These are phyloP conservation scores for Fusarium floridanum DNA, from an alignment of 2,329 filamentous ascomycete genomes.

Conservation along the genomic window DNA sequence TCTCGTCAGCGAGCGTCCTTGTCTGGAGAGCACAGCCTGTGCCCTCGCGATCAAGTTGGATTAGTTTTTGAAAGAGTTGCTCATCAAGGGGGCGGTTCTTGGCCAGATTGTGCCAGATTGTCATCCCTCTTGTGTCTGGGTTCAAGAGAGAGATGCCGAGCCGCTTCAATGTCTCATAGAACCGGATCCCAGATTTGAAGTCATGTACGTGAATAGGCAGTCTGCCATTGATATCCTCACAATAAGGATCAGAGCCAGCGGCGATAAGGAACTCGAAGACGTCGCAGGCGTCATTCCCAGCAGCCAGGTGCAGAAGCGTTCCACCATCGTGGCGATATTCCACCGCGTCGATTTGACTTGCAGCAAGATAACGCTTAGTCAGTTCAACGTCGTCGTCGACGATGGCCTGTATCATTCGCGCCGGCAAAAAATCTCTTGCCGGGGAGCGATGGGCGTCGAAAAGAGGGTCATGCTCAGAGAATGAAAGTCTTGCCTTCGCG, in stretches of 20 bases:
- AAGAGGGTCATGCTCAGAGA: not conserved
- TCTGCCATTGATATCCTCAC: not conserved
- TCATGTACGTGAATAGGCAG: not conserved
- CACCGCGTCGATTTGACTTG: not conserved
- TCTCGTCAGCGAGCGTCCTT: not conserved
- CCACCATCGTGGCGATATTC: not conserved
- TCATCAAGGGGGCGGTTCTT: not conserved
- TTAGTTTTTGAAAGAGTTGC: not conserved
- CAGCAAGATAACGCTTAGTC: not conserved
- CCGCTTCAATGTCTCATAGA: not conserved
- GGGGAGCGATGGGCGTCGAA: not conserved
- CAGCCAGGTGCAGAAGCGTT: not conserved
- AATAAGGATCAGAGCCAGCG: not conserved
- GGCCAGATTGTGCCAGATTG: not conserved
- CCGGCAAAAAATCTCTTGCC: not conserved
- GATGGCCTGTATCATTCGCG: not conserved
- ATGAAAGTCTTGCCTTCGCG: not conserved
- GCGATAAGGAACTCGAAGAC: not conserved
- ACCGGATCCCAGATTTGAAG: not conserved
- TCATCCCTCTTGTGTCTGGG: not conserved
- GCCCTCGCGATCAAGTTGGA: not conserved
- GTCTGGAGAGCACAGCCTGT: not conserved
- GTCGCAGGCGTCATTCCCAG: not conserved
- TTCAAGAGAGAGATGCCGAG: not conserved
- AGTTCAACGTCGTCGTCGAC: not conserved